phyloP scores from a whole-genome alignment of 2,329 filamentous ascomycete genomes.

The Ophiocordyceps camponoti-rufipedis region DNA sequence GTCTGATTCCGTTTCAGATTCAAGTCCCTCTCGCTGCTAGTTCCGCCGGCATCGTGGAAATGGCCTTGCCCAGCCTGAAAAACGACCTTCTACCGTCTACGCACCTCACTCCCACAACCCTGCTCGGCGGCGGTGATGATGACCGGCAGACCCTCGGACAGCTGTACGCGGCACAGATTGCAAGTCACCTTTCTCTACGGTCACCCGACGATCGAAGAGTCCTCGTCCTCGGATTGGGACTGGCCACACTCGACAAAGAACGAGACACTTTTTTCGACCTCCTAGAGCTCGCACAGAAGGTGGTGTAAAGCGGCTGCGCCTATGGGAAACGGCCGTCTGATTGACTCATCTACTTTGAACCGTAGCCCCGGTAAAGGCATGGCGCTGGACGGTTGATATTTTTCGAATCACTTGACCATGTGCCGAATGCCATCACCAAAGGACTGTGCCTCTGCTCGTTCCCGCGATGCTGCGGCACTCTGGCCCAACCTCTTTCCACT shows the following conservation, averaged over 20 bases:
- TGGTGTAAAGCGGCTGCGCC: slow-evolving; percentile 19
- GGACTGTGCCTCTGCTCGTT: background rate
- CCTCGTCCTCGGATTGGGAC: slow-evolving; percentile 42
- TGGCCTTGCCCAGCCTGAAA: slow-evolving; percentile 28
- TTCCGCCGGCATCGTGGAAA: slow-evolving; percentile 44
- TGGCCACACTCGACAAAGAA: slow-evolving; percentile 29
- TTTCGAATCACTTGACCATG: background rate
- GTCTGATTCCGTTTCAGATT: slow-evolving; percentile 27
- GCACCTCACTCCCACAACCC: slow-evolving; percentile 69
- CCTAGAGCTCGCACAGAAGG: slow-evolving; percentile 41
- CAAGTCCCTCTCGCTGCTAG: slow-evolving; percentile 62
- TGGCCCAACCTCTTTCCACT: background rate
- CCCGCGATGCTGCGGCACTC: background rate
- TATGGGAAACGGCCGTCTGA: background rate
- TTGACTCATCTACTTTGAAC: background rate
- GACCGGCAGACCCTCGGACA: slow-evolving; percentile 73
- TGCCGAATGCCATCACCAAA: background rate
- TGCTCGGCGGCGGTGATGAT: slow-evolving; percentile 67
- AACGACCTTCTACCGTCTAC: slow-evolving; percentile 50
- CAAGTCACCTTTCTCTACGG: slow-evolving; percentile 55
- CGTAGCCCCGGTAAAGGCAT: no score
- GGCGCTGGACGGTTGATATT: background rate
- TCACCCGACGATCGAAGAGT: slow-evolving; percentile 45
- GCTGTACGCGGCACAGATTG: slow-evolving; percentile 77
- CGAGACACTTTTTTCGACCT: slow-evolving; percentile 46